A percentile compares a stretch with the other conserved stretches of the same genome.
Conservation (phyloP, 768 basidiomycete genomes). For the Boletus reticulatus region DNA sequence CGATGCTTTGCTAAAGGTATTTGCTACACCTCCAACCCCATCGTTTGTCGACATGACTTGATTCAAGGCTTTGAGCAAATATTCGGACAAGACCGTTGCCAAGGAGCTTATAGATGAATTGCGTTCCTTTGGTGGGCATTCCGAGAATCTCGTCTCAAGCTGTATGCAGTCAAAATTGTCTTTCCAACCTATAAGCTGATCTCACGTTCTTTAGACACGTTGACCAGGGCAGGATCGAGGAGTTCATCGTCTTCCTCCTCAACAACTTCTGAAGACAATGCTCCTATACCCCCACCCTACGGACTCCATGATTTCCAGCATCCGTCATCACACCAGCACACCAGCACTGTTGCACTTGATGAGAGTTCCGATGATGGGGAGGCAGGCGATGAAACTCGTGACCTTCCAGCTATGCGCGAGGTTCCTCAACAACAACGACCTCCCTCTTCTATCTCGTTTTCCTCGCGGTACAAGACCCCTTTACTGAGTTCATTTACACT, state of each 20-base stretch:
- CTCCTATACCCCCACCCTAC: slow-evolving; percentile 20
- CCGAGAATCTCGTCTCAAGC: slow-evolving; percentile 61
- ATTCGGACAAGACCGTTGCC: slow-evolving; percentile 80
- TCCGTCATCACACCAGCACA: slow-evolving; percentile 10
- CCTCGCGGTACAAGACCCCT: slow-evolving; percentile 80
- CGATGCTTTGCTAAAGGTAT: slow-evolving; percentile 79
- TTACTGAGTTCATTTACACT: slow-evolving; percentile 58
- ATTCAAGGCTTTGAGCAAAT: slow-evolving; percentile 69
- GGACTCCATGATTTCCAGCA: slow-evolving; percentile 11
- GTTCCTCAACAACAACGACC: slow-evolving; percentile 49
- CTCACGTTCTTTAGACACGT: slow-evolving; percentile 27
- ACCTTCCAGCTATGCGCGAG: slow-evolving; percentile 41
- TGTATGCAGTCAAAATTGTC: slow-evolving; percentile 39
- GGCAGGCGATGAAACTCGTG: slow-evolving; percentile 46
- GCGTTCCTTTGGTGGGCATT: slow-evolving; percentile 71
- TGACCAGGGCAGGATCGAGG: slow-evolving; percentile 43
- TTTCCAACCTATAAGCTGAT: background rate
- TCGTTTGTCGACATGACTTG: background rate
- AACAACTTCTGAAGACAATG: slow-evolving; percentile 45
- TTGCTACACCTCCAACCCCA: slow-evolving; percentile 1
- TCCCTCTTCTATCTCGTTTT: slow-evolving; percentile 60
- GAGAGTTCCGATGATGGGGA: slow-evolving; percentile 47
- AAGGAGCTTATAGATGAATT: slow-evolving; percentile 74
- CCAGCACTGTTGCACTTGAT: slow-evolving; percentile 26
- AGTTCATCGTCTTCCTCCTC: slow-evolving; percentile 67